Conservation (phyloP, 192 early-diverging fungal species). For the Backusella psychrophila region DNA sequence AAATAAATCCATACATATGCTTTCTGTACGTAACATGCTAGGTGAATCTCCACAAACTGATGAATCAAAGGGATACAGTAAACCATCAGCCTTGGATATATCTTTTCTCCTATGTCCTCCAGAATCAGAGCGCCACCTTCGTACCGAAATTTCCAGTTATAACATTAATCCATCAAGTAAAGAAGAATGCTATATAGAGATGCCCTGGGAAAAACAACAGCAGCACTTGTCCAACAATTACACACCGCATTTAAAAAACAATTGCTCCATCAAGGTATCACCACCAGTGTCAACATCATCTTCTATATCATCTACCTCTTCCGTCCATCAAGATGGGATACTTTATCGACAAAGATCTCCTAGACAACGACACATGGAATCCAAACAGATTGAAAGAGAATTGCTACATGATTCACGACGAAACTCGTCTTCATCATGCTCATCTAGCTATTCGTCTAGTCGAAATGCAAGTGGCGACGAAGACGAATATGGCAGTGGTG, state of each 20-base stretch:
- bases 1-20: not conserved
- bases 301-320: not conserved
- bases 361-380: not conserved
- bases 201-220: not conserved
- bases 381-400: not conserved
- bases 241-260: not conserved
- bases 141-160: not conserved
- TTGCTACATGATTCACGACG: not conserved
- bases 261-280: not conserved
- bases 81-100: not conserved
- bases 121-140: not conserved
- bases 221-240: not conserved
- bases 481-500: constrained; percentile 3
- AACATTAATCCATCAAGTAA: not conserved
- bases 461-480: not conserved
- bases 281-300: not conserved
- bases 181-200: not conserved
- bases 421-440: not conserved
- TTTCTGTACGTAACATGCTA: not conserved
- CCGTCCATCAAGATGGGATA: not conserved
- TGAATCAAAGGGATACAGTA: not conserved
- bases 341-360: not conserved
- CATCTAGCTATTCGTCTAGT: not conserved
- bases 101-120: not conserved
- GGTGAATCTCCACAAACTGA: not conserved